phyloP scores from a whole-genome alignment of 106 monocot genomes.

The Dendrobium nobile region DNA sequence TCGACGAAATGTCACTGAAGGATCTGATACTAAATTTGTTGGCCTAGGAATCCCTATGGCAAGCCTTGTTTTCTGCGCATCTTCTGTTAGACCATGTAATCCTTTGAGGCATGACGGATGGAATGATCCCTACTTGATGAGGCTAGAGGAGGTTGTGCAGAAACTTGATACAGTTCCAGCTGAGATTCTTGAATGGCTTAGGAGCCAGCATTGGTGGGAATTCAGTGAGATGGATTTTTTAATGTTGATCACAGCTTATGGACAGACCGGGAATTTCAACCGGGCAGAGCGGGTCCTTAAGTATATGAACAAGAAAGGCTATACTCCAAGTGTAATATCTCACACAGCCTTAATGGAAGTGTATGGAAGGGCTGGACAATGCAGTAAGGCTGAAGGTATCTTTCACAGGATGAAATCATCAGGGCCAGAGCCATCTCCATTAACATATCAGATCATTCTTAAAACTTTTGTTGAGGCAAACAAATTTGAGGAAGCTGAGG shows the following conservation, averaged over 20 bases:
- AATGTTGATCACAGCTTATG: constrained; percentile 87
- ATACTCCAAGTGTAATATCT: constrained; percentile 77
- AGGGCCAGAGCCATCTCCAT: constrained; percentile 81
- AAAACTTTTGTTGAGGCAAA: constrained; percentile 86
- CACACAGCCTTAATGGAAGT: constrained; percentile 93
- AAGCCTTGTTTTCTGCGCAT: no score
- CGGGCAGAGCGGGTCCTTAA: constrained; percentile 70
- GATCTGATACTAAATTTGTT: no score
- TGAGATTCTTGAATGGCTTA: constrained; percentile 95
- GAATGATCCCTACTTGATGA: no score
- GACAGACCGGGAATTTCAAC: constrained; percentile 71
- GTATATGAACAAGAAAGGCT: constrained; percentile 85
- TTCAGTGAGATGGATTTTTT: constrained; percentile 89
- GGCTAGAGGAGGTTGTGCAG: no score
- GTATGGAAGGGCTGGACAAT: constrained; percentile 72
- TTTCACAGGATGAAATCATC: constrained; percentile 78
- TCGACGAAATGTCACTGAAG: no score
- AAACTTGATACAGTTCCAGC: no score
- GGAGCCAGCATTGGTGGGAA: constrained; percentile 89
- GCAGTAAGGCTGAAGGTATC: constrained; percentile 67
- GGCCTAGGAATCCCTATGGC: no score
- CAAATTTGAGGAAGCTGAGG: constrained; percentile 70
- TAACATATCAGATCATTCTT: constrained; percentile 92
- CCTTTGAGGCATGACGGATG: no score
- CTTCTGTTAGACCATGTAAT: no score